phyloP scores from a whole-genome alignment of 176 grass and related monocot genomes.

The Avena atlantica region DNA sequence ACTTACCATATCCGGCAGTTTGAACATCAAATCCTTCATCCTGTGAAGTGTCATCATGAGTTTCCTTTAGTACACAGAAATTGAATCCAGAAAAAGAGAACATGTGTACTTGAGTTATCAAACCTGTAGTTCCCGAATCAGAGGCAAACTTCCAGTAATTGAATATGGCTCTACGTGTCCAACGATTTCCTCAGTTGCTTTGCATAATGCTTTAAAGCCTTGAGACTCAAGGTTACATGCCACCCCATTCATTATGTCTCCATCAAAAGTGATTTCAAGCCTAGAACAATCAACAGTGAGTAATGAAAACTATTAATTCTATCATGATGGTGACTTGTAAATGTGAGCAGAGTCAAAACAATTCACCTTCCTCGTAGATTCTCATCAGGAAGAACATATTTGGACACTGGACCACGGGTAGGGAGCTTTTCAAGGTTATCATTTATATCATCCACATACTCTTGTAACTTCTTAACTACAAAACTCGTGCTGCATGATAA shows the following conservation, averaged over 20 bases:
- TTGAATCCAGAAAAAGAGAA: background rate
- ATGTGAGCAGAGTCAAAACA: slow-evolving; percentile 22
- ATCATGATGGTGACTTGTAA: slow-evolving; percentile 18
- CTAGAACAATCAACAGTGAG: slow-evolving; percentile 48
- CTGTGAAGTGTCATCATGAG: slow-evolving; percentile 48
- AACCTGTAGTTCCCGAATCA: slow-evolving; percentile 96
- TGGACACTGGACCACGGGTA: slow-evolving; percentile 88
- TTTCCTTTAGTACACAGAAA: slow-evolving; percentile 43
- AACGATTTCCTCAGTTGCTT: slow-evolving; percentile 91
- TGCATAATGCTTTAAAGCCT: slow-evolving; percentile 81
- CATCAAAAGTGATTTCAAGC: slow-evolving; percentile 72
- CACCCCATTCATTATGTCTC: slow-evolving; percentile 81
- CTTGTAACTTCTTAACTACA: slow-evolving; percentile 76
- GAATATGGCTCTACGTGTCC: slow-evolving; percentile 88
- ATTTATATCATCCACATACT: slow-evolving; percentile 84
- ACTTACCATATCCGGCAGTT: slow-evolving; percentile 85
- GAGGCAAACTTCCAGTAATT: slow-evolving; percentile 85
- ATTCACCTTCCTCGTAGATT: slow-evolving; percentile 86
- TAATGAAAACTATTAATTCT: background rate
- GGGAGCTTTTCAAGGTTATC: slow-evolving; percentile 62
- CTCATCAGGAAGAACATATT: slow-evolving; percentile 97
- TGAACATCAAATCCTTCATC: slow-evolving; percentile 99
- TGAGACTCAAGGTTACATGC: slow-evolving; percentile 83
- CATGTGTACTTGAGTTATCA: background rate
- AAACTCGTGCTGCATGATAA: slow-evolving; percentile 61